A percentile compares a stretch with the other conserved stretches of the same genome.
phyloP scores from a whole-genome alignment of 257 asterid species.

The Salvia miltiorrhiza region DNA sequence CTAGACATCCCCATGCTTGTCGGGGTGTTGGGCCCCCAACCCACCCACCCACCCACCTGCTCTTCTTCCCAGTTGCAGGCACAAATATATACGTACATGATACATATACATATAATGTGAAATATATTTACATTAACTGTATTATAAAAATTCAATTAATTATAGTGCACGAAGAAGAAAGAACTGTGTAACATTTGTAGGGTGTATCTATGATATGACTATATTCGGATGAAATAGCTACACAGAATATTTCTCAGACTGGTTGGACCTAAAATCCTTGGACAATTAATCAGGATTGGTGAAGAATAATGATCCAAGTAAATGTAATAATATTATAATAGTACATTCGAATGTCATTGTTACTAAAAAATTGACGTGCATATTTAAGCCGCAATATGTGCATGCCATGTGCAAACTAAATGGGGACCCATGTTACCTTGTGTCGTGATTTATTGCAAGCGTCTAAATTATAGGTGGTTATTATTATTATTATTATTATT shows the following conservation, averaged over 20 bases:
- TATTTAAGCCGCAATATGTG: neutral
- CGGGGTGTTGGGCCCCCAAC: conserved; percentile 22
- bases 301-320: neutral
- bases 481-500: too few species aligned
- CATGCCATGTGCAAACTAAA: neutral
- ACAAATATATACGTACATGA: neutral
- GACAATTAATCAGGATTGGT: neutral
- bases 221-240: neutral
- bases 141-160: neutral
- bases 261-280: neutral
- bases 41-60: neutral
- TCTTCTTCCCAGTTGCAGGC: neutral
- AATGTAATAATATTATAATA: neutral
- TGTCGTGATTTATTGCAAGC: too few species aligned
- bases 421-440: too few species aligned
- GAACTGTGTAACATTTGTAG: neutral
- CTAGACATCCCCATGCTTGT: conserved; percentile 40
- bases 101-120: too few species aligned
- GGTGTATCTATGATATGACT: neutral
- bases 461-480: too few species aligned
- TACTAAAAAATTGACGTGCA: neutral
- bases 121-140: neutral
- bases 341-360: neutral
- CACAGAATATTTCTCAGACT: neutral
- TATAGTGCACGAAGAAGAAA: neutral